These are phyloP conservation scores for Penicillium sp. DNA, from an alignment of 2,329 filamentous ascomycete genomes.

Conservation along the genomic window DNA sequence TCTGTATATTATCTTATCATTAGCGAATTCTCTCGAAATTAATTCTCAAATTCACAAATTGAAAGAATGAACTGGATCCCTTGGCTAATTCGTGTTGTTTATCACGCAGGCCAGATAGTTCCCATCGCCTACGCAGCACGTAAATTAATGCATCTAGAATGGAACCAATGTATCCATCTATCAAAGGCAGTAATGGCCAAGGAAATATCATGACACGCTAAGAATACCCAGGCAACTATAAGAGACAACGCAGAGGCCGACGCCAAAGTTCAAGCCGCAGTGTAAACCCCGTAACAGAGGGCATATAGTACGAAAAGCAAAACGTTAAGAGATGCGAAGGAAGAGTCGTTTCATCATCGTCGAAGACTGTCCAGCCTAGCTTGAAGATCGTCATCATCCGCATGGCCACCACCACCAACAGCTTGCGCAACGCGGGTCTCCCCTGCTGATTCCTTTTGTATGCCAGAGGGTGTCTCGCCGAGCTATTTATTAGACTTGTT, in stretches of 20 bases:
- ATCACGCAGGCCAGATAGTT: not conserved
- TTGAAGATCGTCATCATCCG: conserved; percentile 85
- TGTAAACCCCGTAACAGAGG: not conserved
- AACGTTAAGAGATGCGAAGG: not conserved
- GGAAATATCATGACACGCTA: not conserved
- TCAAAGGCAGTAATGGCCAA: not conserved
- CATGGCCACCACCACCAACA: conserved; percentile 58
- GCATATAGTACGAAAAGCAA: not conserved
- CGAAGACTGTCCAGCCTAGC: conserved; percentile 86
- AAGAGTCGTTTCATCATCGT: conserved; percentile 39
- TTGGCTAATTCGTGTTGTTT: not conserved
- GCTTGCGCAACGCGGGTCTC: conserved; percentile 84
- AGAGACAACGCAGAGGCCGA: not conserved
- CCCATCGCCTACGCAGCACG: too few relatives aligned
- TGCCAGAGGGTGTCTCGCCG: conserved; percentile 82
- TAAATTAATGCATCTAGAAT: not conserved
- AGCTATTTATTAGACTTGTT: conserved; percentile 56
- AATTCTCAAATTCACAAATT: not conserved
- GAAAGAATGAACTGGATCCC: not conserved
- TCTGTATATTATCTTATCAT: not conserved
- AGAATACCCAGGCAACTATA: not conserved
- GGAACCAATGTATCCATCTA: not conserved
- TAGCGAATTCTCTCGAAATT: not conserved
- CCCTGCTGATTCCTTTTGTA: conserved; percentile 70
- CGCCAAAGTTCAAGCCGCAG: not conserved